Evolutionary conservation across 176 grass and related monocot genomes (phyloP).

Genomic region (Ampelocalamus luodianensis): DNA sequence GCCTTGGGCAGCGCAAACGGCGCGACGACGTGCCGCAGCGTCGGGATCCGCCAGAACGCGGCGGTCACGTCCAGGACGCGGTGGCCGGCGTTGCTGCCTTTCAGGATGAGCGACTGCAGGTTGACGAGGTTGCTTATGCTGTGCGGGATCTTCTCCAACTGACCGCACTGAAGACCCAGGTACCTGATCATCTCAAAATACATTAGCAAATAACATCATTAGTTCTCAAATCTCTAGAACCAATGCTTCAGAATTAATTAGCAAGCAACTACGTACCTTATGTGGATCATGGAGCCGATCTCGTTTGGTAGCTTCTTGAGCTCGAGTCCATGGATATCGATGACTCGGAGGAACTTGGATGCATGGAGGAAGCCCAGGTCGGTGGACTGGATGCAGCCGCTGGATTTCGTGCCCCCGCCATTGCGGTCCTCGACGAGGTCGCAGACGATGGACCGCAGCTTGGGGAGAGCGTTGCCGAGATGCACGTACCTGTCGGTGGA

Average conservation of each 20-base stretch:
- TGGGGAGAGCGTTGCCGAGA: slow-evolving; percentile 57
- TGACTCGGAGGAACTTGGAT: slow-evolving; percentile 63
- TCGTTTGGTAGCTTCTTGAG: slow-evolving; percentile 53
- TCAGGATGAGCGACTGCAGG: slow-evolving; percentile 63
- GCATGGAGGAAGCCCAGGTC: slow-evolving; percentile 53
- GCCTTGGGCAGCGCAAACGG: slow-evolving; percentile 43
- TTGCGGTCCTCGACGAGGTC: slow-evolving; percentile 23
- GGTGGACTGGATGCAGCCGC: slow-evolving; percentile 32
- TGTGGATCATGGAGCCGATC: slow-evolving; percentile 60
- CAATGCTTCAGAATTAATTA: not conserved
- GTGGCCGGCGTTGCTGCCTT: slow-evolving; percentile 14
- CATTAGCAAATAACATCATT: not conserved
- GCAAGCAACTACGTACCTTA: slow-evolving; percentile 35
- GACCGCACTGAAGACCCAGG: slow-evolving; percentile 40
- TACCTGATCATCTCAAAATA: slow-evolving; percentile 27
- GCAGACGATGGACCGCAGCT: slow-evolving; percentile 59
- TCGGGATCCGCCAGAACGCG: slow-evolving; percentile 58
- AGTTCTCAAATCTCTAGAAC: not conserved
- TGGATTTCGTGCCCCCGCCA: not conserved
- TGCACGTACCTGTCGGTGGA: slow-evolving; percentile 45
- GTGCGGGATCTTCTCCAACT: slow-evolving; percentile 49
- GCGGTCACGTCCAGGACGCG: slow-evolving; percentile 36
- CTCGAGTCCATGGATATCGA: slow-evolving; percentile 57
- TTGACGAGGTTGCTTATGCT: slow-evolving; percentile 57
- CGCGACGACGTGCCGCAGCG: slow-evolving; percentile 56